These are phyloP conservation scores for Exophiala viscosa DNA, from an alignment of 2,329 filamentous ascomycete species.

Conservation along the genomic window DNA sequence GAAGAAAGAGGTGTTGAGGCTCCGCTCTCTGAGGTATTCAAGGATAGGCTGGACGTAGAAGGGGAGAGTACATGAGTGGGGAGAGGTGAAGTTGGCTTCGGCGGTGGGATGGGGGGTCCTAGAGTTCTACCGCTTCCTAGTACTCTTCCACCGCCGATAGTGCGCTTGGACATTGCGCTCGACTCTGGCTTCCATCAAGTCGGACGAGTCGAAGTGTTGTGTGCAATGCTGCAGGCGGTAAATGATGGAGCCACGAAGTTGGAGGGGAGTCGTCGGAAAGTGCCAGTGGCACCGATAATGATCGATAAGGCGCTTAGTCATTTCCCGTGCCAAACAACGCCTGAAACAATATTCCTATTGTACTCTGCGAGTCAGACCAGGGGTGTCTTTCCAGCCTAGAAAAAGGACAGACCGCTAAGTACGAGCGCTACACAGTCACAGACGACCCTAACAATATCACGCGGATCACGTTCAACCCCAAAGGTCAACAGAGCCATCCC, in stretches of 20 bases:
- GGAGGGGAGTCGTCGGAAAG: constrained; percentile 12
- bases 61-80: constrained; percentile 53
- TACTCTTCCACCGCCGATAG: constrained; percentile 87
- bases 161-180: constrained; percentile 70
- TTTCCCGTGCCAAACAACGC: no score
- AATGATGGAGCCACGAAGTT: background rate
- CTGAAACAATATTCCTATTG: no score
- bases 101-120: constrained; percentile 57
- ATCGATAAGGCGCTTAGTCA: no score
- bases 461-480: no score
- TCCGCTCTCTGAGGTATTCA: constrained; percentile 51
- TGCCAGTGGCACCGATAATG: no score
- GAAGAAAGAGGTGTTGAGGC: constrained; percentile 69
- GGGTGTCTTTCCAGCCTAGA: no score
- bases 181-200: constrained; percentile 28
- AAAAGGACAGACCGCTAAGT: no score
- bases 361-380: no score
- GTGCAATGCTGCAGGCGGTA: background rate
- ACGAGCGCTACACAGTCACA: no score
- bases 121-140: constrained; percentile 82
- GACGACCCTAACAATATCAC: background rate
- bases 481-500: no score
- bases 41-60: constrained; percentile 70
- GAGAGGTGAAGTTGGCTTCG: constrained; percentile 39
- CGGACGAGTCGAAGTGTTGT: constrained; percentile 20